Percentiles rank a stretch among this genome's conserved stretches.
Evolutionary conservation across 805 yeast species (phyloP).

Genomic region (Starmerella riodocensis): DNA sequence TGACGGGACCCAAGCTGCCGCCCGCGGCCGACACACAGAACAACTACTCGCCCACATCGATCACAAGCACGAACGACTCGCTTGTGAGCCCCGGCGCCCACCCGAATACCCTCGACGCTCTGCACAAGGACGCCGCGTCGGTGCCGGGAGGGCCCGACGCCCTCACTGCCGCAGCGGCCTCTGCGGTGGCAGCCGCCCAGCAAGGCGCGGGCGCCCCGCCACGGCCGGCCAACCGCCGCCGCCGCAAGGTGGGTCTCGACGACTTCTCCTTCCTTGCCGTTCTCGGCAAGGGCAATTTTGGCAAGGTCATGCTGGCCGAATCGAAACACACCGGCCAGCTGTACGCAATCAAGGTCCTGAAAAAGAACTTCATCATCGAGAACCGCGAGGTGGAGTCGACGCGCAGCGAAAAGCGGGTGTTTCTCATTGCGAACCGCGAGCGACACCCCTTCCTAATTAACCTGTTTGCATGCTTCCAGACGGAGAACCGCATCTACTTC

Average conservation of each 20-base stretch:
- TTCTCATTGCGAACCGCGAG: slow-evolving; percentile 66
- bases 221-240: slow-evolving; percentile 9
- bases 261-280: slow-evolving; percentile 92
- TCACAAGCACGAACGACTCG: too few relatives aligned
- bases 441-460: slow-evolving; percentile 87
- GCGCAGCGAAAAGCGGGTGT: slow-evolving; percentile 86
- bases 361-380: slow-evolving; percentile 89
- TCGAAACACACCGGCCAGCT: slow-evolving; percentile 66
- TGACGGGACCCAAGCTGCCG: too few relatives aligned
- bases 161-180: background rate
- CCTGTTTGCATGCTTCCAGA: slow-evolving; percentile 90
- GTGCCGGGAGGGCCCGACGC: background rate
- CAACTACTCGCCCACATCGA: too few relatives aligned
- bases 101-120: background rate
- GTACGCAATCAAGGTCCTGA: slow-evolving; percentile 92
- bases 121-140: background rate
- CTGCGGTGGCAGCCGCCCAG: background rate
- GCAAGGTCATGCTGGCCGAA: slow-evolving; percentile 95
- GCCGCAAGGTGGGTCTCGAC: slow-evolving; percentile 57
- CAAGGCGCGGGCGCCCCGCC: slow-evolving; percentile 1
- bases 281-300: slow-evolving; percentile 95
- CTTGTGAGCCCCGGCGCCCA: too few relatives aligned
- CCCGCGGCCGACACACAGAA: too few relatives aligned
- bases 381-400: slow-evolving; percentile 95
- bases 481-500: slow-evolving; percentile 91